Percentiles rank a stretch among this genome's conserved stretches.
Conservation (phyloP, 1,284 basidiomycete genomes). For the Papiliotrema flavescens region DNA sequence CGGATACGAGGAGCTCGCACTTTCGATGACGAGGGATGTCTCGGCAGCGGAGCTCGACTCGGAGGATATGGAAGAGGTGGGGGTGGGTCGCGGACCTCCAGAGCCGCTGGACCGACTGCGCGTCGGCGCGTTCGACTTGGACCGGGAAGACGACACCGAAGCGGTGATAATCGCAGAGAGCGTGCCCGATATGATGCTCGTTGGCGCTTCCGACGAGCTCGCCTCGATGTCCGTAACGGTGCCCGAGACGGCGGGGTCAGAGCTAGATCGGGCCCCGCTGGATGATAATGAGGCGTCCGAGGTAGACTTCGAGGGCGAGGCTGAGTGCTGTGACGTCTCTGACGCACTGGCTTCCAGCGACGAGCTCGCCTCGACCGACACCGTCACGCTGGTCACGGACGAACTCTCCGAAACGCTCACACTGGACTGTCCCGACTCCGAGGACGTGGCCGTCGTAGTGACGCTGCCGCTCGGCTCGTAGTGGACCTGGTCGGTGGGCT, state of each 20-base stretch:
- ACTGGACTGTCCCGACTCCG: not conserved
- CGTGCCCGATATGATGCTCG: no score
- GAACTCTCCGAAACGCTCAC: not conserved
- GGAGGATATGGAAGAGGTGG: conserved; percentile 2
- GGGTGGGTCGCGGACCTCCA: conserved; percentile 1
- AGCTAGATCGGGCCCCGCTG: no score
- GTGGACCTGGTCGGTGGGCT: conserved; percentile 30
- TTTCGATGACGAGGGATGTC: conserved; percentile 1
- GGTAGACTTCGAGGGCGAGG: no score
- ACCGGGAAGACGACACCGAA: no score
- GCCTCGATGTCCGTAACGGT: conserved; percentile 2
- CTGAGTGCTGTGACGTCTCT: no score
- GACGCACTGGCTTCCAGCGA: not conserved
- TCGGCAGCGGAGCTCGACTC: not conserved
- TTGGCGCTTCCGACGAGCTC: conserved; percentile 12
- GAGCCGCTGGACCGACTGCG: not conserved
- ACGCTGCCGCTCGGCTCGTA: not conserved
- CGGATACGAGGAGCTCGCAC: conserved; percentile 3
- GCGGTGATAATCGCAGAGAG: no score
- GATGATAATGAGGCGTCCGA: no score
- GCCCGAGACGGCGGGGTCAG: not conserved
- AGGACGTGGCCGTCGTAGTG: not conserved
- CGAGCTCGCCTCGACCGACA: not conserved
- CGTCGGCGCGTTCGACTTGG: no score
- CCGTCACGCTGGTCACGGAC: not conserved